Base-by-base conservation (phyloP, 1,284 basidiomycete genomes). In the Puccinia triticina region DNA sequence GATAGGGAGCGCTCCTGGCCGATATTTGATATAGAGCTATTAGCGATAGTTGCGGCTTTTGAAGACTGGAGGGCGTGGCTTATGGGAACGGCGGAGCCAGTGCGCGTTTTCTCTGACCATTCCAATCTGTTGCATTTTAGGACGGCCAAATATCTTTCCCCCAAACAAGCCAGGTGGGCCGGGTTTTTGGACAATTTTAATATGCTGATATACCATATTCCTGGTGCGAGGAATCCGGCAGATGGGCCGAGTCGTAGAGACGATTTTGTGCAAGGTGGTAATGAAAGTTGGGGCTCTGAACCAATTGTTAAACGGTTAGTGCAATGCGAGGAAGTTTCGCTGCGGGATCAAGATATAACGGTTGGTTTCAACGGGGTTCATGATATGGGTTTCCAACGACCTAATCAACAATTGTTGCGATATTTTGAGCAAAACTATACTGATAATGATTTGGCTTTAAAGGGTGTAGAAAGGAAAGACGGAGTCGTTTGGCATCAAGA, bases 201-300 rank as follows among this genome's bases (percentile, higher is more conserved):
- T 32, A 57, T 57, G 50, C 3, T 61, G 8, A 75, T 75, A 23
- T 53, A 75, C 43, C 57, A 72, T 26, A 48, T 72, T 46, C 16
- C 37, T 21, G 75, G 59, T 7, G 66, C 21, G 8, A 37, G 16
- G 29, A 77, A 77, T 32, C 55, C 46, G 75, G 75, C 75, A 14
- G 59, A 77, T 61, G 43, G 37, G 8, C 57, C 75, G 4, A 61
- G 55, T 32, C 59, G 75, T 32, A 2, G 23, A 2, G 29, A 32
- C 21, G 59, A 77, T 66, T 77, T 50, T 26, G 29, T 26, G 26
- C n/a, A n/a, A n/a, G n/a, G n/a, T n/a, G n/a, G n/a, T n/a, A n/a
- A n/a, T n/a, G n/a, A n/a, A n/a, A n/a, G n/a, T n/a, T n/a, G n/a
- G n/a, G n/a, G n/a, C n/a, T n/a, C n/a, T n/a, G n/a, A n/a, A n/a